Base-by-base conservation (phyloP, 805 yeast genomes). In the Saccharomycopsis fodiens region DNA sequence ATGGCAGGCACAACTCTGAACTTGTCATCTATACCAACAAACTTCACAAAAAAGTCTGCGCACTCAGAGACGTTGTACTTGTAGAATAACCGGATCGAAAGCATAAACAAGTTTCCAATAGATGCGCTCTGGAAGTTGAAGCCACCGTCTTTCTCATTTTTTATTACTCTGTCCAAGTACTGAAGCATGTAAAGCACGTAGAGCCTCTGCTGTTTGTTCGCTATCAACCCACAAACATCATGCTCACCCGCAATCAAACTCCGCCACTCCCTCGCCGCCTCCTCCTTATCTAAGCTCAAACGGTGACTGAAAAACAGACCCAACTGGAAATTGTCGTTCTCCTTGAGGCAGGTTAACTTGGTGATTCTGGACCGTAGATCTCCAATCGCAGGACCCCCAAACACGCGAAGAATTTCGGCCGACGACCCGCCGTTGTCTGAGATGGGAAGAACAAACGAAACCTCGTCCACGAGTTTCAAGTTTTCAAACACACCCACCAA, bases 321-420 rank as follows among this genome's bases (percentile, higher is more conserved):
- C 15, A 74, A 57, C 15, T 69, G 55, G 20, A 38, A 23, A 25
- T 40, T 40, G 19, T 10, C 8, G 10, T 29, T 44, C 3, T 20
- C 59, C 15, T 68, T 59, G 30, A 73, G 51, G 3, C 41, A 82
- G 30, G 86, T 81, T 47, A 89, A 63, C 44, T 89, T 64, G 0
- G 87, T 84, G 23, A 88, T 70, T 46, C 97, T 63, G 0, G 95
- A 85, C 41, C 97, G 66, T 2, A 89, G 71, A 59, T 89, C 97
- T 2, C 97, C 97, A 44, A 89, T 86, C 0, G 97, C 96, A 2
- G 96, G 95, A 0, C 97, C 97, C 2, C 96, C 96, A 15, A 89
- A 69, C 1, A 87, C 85, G 12, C 96, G 65, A 4, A 88, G 70
- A 20, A 89, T 74, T 62, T 89, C 97, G 22, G 94, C 82, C 0